Conservation (phyloP, 2,329 filamentous ascomycete species). For the Penicillium sp. region DNA sequence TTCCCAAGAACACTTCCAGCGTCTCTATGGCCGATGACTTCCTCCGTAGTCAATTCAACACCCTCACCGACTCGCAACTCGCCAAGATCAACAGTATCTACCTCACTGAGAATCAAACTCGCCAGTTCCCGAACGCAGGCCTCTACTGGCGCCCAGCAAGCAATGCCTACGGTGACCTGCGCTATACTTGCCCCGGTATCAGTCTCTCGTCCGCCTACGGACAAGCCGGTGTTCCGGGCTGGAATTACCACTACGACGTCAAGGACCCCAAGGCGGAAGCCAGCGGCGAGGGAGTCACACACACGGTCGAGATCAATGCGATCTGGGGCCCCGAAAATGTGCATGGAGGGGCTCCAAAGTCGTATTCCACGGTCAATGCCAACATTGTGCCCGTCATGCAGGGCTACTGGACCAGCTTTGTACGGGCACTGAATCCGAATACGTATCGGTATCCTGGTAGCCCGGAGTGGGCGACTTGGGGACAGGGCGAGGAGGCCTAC, state of each 20-base stretch:
- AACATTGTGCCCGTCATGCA: constrained; percentile 57
- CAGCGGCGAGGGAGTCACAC: constrained; percentile 57
- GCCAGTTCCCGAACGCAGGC: constrained; percentile 45
- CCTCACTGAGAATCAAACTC: constrained; percentile 43
- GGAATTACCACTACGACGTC: constrained; percentile 67
- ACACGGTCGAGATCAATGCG: constrained; percentile 60
- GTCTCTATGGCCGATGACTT: constrained; percentile 49
- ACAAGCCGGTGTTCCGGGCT: constrained; percentile 39
- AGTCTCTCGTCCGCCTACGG: constrained; percentile 46
- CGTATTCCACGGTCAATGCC: constrained; percentile 54
- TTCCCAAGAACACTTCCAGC: constrained; percentile 45
- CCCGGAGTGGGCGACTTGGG: constrained; percentile 50
- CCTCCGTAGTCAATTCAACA: constrained; percentile 54
- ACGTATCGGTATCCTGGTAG: constrained; percentile 40
- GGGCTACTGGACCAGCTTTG: constrained; percentile 69
- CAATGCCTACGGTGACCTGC: constrained; percentile 58
- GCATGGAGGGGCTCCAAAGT: constrained; percentile 44
- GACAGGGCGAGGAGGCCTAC: constrained; percentile 19
- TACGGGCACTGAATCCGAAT: constrained; percentile 62
- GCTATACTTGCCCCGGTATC: constrained; percentile 60
- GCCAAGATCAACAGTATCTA: constrained; percentile 50
- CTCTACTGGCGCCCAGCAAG: constrained; percentile 55
- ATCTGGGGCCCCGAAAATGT: constrained; percentile 61
- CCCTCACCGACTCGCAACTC: constrained; percentile 48
- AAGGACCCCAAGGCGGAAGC: constrained; percentile 50